Conservation (phyloP, 306 rosid genomes). For the Macrotyloma uniflorum region DNA sequence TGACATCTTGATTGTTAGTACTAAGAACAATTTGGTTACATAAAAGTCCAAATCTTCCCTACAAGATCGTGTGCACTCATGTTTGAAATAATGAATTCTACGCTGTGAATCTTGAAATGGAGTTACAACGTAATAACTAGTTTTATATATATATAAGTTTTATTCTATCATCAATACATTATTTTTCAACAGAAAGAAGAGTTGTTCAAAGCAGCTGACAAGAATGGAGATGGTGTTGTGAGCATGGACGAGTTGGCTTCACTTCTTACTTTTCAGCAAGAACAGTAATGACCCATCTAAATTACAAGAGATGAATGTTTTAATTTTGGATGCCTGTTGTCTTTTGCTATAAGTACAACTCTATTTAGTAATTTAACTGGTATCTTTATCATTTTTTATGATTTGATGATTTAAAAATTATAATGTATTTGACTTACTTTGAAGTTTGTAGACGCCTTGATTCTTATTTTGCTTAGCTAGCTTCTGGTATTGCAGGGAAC, state of each 20-base stretch:
- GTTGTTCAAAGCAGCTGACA: constrained; percentile 89
- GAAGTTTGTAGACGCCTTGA: neutral
- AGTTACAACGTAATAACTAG: constrained; percentile 20
- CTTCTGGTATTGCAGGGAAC: constrained; percentile 69
- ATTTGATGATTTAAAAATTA: constrained; percentile 14
- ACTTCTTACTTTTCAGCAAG: constrained; percentile 88
- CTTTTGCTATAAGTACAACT: constrained; percentile 15
- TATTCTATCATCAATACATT: constrained; percentile 36
- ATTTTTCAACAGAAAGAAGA: constrained; percentile 78
- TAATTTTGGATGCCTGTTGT: constrained; percentile 1
- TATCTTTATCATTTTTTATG: neutral
- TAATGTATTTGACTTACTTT: constrained; percentile 1
- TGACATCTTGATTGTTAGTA: constrained; percentile 27
- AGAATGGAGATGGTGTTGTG: constrained; percentile 84
- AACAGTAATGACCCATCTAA: constrained; percentile 61
- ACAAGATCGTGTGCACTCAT: constrained; percentile 2
- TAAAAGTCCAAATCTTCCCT: constrained; percentile 32
- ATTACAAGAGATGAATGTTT: constrained; percentile 29
- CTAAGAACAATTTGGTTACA: constrained; percentile 36
- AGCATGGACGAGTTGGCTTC: constrained; percentile 92
- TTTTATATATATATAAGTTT: constrained; percentile 13
- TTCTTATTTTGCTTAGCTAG: constrained; percentile 33
- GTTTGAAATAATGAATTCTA: constrained; percentile 22
- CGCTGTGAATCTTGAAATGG: constrained; percentile 26
- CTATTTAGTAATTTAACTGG: constrained; percentile 10